These are phyloP conservation scores for Magnusiomyces suaveolens DNA, from an alignment of 1,139 yeast genomes.

Conservation along the genomic window DNA sequence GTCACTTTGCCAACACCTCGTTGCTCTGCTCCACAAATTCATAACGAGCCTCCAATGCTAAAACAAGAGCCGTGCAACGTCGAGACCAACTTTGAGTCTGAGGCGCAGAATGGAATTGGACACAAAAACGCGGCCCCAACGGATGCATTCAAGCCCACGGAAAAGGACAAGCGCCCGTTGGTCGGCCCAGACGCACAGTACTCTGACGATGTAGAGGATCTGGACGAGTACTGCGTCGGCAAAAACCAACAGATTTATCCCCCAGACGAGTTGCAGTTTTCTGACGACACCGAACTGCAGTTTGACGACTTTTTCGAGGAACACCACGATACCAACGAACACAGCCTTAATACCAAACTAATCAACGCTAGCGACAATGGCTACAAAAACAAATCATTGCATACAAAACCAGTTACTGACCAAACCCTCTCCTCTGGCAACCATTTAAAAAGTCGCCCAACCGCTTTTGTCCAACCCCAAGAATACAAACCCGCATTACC, in stretches of 20 bases:
- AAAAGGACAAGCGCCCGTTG: background rate
- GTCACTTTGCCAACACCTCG: background rate
- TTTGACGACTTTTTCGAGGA: background rate
- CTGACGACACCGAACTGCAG: background rate
- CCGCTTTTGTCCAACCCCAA: background rate
- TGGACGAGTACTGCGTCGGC: background rate
- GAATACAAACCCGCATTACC: background rate
- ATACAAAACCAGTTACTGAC: no score
- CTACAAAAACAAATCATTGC: no score
- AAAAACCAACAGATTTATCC: background rate
- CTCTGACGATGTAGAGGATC: background rate
- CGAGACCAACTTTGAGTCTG: no score
- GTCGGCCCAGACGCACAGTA: background rate
- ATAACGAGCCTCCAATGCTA: background rate
- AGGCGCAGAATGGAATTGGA: no score
- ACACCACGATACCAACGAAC: background rate
- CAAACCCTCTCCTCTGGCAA: no score
- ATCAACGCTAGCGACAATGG: no score
- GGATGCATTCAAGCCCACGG: background rate
- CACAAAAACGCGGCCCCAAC: no score
- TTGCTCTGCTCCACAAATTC: background rate
- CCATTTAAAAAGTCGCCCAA: no score
- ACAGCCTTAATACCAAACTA: background rate
- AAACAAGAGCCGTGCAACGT: no score
- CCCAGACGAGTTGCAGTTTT: background rate